Conservation (phyloP, 164 flowering plant genomes). For the Nymphaea colorata region DNA sequence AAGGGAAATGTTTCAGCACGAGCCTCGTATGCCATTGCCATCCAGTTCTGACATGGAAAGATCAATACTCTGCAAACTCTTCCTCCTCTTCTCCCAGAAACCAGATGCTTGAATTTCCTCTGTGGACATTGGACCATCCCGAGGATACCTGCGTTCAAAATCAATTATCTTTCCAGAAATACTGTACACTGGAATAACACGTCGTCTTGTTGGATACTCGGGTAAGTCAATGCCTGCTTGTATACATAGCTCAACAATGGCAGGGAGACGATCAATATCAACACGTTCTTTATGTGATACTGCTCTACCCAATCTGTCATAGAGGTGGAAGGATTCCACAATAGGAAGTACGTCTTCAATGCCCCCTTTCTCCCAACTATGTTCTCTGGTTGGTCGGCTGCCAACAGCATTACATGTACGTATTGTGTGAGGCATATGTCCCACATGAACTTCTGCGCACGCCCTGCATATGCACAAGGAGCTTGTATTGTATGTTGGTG, state of each 20-base stretch:
- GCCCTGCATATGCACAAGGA: constrained; percentile 15
- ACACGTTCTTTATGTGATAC: constrained; percentile 42
- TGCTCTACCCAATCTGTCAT: constrained; percentile 47
- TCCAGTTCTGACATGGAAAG: not conserved
- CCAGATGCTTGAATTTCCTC: constrained; percentile 28
- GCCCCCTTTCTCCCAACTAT: constrained; percentile 28
- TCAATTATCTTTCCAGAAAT: constrained; percentile 39
- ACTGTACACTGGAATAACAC: constrained; percentile 29
- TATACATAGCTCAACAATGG: constrained; percentile 40
- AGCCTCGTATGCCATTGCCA: not conserved
- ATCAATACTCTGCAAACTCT: constrained; percentile 1
- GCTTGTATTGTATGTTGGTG: too few relatives aligned
- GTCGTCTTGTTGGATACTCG: constrained; percentile 47
- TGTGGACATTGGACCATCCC: constrained; percentile 15
- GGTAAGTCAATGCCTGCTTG: constrained; percentile 47
- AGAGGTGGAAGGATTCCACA: constrained; percentile 44
- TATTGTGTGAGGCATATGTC: constrained; percentile 31
- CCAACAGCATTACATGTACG: constrained; percentile 29
- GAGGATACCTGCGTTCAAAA: constrained; percentile 41
- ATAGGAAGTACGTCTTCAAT: constrained; percentile 26
- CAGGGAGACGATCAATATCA: constrained; percentile 36
- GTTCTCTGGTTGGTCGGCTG: constrained; percentile 29
- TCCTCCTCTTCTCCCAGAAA: constrained; percentile 31
- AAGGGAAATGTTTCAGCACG: not conserved
- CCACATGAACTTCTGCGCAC: constrained; percentile 49